Evolutionary conservation across 116 monocot genomes (phyloP), one percentile per base, ranked within the genome.

Genomic region (Trichopus zeylanicus): DNA sequence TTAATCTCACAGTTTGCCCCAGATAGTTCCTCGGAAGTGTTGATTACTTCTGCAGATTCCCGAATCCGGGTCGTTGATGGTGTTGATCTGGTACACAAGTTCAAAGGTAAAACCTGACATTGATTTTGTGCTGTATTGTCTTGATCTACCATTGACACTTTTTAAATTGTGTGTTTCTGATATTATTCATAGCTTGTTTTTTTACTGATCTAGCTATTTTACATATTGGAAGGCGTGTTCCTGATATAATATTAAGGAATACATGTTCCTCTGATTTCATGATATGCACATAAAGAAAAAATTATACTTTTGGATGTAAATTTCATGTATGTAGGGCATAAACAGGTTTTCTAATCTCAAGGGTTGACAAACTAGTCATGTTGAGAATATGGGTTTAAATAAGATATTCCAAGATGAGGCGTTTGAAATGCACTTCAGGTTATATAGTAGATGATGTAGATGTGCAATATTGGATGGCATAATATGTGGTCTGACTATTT

Each of bases 21-120:
- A 59, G 87, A 75, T 46, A 87, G 87, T 73, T 72, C 67, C 22
- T 70, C 80, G 18, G 87, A 92, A 77, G 80, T 87, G 31, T 71
- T 92, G 29, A 70, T 92, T 57, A 87, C 91, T 54, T 92, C 87
- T 24, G 91, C 87, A 57, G 91, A 92, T 75, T 92, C 91, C 56
- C 74, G 87, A 78, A 83, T 92, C 32, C 68, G 87, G 22, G 64
- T 92, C 25, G 71, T 87, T 37, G 83, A 92, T 75, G 81, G 80
- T 51, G 57, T 67, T 52, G 79, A 83, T 46, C 37, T 92, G 21
- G 80, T 87, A 35, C 87, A 83, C 52, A 92, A 83, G 67, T 83
- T 87, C 23, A 92, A 83, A 92, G 91, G 91, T 87, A 67, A 38
- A 58, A 39, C 19, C 7, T 31, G 29, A 55, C 10, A 23, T 55